phyloP scores from a whole-genome alignment of 2,329 filamentous ascomycete species.

The Elsinoe australis region DNA sequence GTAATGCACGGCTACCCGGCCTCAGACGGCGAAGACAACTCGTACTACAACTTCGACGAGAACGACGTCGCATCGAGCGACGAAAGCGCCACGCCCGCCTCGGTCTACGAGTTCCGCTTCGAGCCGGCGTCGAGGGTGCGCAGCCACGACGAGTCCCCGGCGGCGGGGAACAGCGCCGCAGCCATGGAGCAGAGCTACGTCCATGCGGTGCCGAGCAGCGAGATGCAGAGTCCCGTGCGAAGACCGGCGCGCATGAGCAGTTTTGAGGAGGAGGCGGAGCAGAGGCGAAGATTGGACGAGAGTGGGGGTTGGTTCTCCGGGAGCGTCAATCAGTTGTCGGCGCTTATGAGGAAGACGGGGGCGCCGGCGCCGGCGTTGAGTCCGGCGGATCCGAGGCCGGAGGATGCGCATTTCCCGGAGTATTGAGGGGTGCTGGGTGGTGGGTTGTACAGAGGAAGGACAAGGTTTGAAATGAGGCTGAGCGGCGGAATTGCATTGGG shows the following conservation, averaged over 20 bases:
- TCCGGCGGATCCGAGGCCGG: constrained; percentile 13
- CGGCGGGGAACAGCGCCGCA: not conserved
- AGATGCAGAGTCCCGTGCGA: constrained; percentile 7
- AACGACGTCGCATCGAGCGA: constrained; percentile 22
- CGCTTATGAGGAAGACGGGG: constrained; percentile 18
- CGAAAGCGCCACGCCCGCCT: constrained; percentile 24
- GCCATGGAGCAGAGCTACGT: constrained; percentile 18
- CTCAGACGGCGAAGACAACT: constrained; percentile 28
- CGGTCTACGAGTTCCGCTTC: constrained; percentile 27
- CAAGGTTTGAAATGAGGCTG: not conserved
- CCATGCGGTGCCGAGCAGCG: constrained; percentile 16
- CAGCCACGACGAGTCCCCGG: not conserved
- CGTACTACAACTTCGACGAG: constrained; percentile 28
- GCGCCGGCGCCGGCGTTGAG: constrained; percentile 10
- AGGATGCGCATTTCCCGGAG: constrained; percentile 8
- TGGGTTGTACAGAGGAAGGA: not conserved
- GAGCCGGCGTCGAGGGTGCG: constrained; percentile 3
- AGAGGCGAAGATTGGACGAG: constrained; percentile 24
- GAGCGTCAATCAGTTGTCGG: constrained; percentile 27
- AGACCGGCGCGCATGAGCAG: constrained; percentile 12
- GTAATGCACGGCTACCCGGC: constrained; percentile 26
- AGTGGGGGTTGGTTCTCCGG: constrained; percentile 29
- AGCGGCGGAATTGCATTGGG: not conserved
- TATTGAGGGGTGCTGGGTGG: constrained; percentile 1
- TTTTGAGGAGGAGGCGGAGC: constrained; percentile 21